Conservation (phyloP, 768 basidiomycete species). For the Sutorius australiensis region DNA sequence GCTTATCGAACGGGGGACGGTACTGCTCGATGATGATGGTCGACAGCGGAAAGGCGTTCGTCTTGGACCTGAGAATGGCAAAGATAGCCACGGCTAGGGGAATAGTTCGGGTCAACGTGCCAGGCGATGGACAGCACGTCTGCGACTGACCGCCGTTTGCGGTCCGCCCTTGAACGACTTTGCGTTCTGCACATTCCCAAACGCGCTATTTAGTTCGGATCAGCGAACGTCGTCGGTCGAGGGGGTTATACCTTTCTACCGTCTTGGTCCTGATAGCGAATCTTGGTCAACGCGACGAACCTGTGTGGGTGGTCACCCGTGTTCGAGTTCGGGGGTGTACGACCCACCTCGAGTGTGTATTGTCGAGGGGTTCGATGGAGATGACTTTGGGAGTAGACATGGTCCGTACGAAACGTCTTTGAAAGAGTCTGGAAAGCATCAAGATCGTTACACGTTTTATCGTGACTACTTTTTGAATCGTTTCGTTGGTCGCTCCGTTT, state of each 20-base stretch:
- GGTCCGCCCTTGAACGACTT: slow-evolving; percentile 70
- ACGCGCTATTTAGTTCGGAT: slow-evolving; percentile 46
- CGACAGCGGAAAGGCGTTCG: slow-evolving; percentile 64
- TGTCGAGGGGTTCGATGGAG: slow-evolving; percentile 47
- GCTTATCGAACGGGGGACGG: slow-evolving; percentile 78
- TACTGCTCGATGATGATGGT: slow-evolving; percentile 91
- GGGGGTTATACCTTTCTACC: slow-evolving; percentile 56
- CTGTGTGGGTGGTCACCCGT: slow-evolving; percentile 34
- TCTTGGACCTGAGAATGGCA: slow-evolving; percentile 73
- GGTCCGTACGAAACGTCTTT: background rate
- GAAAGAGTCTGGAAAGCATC: background rate
- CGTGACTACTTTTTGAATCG: background rate
- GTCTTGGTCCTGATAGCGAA: slow-evolving; percentile 74
- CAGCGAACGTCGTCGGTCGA: background rate
- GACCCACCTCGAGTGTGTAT: slow-evolving; percentile 57
- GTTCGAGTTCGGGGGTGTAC: background rate
- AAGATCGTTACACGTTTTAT: too few species aligned
- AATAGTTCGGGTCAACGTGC: background rate
- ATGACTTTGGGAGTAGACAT: slow-evolving; percentile 50
- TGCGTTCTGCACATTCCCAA: slow-evolving; percentile 91
- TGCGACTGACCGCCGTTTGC: slow-evolving; percentile 70
- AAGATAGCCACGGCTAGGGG: slow-evolving; percentile 77
- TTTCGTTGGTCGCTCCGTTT: slow-evolving; percentile 16
- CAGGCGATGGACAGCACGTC: too few species aligned
- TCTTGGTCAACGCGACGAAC: slow-evolving; percentile 82